phyloP scores from a whole-genome alignment of 2,329 filamentous ascomycete genomes.

The Dothidotthia symphoricarpi region DNA sequence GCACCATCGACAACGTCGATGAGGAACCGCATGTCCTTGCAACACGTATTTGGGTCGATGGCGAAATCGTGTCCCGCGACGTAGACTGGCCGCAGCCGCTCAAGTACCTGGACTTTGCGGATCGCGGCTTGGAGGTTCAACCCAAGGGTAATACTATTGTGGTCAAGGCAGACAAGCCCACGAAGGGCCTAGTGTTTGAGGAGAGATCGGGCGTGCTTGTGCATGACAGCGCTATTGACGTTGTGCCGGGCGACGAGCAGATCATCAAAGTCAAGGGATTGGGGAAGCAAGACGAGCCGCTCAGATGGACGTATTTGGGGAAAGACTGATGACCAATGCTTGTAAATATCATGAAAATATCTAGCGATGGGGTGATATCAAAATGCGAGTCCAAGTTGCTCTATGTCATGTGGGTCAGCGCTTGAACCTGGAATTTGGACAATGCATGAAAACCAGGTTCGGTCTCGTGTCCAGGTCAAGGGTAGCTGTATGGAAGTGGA shows the following conservation, averaged over 20 bases:
- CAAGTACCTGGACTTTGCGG: slow-evolving; percentile 57
- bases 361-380: too few relatives aligned
- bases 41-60: slow-evolving; percentile 55
- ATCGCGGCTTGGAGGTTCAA: slow-evolving; percentile 51
- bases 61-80: slow-evolving; percentile 53
- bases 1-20: slow-evolving; percentile 52
- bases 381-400: too few relatives aligned
- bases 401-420: too few relatives aligned
- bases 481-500: too few relatives aligned
- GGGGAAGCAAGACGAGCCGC: slow-evolving; percentile 37
- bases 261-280: slow-evolving; percentile 46
- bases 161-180: slow-evolving; percentile 52
- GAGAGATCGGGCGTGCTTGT: slow-evolving; percentile 55
- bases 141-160: slow-evolving; percentile 43
- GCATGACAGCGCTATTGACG: slow-evolving; percentile 57
- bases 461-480: too few relatives aligned
- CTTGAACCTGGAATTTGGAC: too few relatives aligned
- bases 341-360: too few relatives aligned
- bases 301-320: slow-evolving; percentile 50
- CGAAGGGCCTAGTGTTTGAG: slow-evolving; percentile 61
- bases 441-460: too few relatives aligned
- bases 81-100: slow-evolving; percentile 62
- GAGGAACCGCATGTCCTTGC: slow-evolving; percentile 57
- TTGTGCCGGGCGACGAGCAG: slow-evolving; percentile 60
- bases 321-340: slow-evolving; percentile 30